Conservation (phyloP, 1,284 basidiomycete genomes). For the Marasmius tenuissimus region DNA sequence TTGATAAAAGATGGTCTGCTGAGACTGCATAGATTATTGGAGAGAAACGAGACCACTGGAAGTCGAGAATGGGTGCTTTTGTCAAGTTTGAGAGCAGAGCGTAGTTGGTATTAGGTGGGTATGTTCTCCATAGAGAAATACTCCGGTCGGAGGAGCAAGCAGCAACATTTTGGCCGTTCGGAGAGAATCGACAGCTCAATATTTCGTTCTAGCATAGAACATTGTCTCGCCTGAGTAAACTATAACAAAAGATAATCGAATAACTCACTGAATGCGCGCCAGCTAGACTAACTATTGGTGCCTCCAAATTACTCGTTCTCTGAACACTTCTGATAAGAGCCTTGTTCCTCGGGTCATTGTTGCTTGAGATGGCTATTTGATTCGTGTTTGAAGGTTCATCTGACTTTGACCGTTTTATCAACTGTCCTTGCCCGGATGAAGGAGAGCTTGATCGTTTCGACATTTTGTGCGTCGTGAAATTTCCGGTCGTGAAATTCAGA, state of each 20-base stretch:
- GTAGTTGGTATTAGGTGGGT: conserved; percentile 80
- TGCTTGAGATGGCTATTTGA: conserved; percentile 74
- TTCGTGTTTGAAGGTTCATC: conserved; percentile 26
- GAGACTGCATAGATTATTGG: conserved; percentile 77
- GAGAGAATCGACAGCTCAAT: conserved; percentile 77
- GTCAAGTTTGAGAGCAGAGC: conserved; percentile 72
- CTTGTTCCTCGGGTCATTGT: conserved; percentile 66
- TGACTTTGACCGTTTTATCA: conserved; percentile 57
- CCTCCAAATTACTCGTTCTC: conserved; percentile 75
- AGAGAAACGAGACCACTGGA: conserved; percentile 78
- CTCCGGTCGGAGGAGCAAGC: conserved; percentile 80
- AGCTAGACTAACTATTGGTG: conserved; percentile 77
- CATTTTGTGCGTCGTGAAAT: conserved; percentile 38
- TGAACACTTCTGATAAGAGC: conserved; percentile 76
- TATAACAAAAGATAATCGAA: not conserved
- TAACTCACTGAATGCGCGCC: conserved; percentile 68
- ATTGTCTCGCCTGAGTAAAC: not conserved
- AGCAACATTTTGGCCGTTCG: conserved; percentile 79
- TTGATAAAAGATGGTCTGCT: conserved; percentile 78
- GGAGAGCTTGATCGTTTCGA: conserved; percentile 67
- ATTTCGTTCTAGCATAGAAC: conserved; percentile 61
- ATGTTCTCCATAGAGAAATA: conserved; percentile 80
- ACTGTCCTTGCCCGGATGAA: conserved; percentile 30
- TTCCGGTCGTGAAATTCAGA: too few species aligned
- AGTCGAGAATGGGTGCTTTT: conserved; percentile 78